Conservation (phyloP, 306 rosid genomes). For the Acmispon strigosus region DNA sequence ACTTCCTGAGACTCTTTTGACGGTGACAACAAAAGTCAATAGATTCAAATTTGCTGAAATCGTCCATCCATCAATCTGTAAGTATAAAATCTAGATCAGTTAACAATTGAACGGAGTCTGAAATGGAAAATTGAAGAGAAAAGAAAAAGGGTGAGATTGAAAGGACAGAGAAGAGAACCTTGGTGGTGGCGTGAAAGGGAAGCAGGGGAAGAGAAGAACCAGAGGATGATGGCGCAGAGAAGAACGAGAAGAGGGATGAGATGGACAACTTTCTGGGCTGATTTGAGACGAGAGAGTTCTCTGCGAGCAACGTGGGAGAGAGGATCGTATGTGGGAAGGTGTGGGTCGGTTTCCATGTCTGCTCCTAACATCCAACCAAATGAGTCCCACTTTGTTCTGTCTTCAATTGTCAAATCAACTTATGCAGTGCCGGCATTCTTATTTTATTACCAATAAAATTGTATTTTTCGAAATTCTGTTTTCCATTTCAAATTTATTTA, state of each 20-base stretch:
- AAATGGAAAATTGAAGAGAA: background rate
- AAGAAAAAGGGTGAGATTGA: no score
- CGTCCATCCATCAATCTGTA: slow-evolving; percentile 2
- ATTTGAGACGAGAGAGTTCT: slow-evolving; percentile 52
- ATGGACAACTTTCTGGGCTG: slow-evolving; percentile 64
- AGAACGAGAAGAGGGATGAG: slow-evolving; percentile 68
- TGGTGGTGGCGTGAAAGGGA: background rate
- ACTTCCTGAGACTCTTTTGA: background rate
- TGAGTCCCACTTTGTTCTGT: background rate
- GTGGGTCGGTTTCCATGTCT: slow-evolving; percentile 17
- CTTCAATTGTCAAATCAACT: background rate
- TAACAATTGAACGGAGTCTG: no score
- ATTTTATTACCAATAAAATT: no score
- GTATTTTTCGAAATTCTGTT: no score
- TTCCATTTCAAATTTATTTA: no score
- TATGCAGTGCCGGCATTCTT: no score
- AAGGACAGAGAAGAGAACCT: background rate
- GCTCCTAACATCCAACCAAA: background rate
- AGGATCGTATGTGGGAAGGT: slow-evolving; percentile 75
- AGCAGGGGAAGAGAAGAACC: slow-evolving; percentile 64
- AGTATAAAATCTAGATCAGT: background rate
- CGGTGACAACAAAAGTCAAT: background rate
- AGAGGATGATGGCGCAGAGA: slow-evolving; percentile 76
- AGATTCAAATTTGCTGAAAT: background rate
- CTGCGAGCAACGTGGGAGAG: slow-evolving; percentile 57